Evolutionary conservation across 352 stramenopile species (phyloP), one percentile per base, ranked within the genome.

Genomic region (Pythium biforme): DNA sequence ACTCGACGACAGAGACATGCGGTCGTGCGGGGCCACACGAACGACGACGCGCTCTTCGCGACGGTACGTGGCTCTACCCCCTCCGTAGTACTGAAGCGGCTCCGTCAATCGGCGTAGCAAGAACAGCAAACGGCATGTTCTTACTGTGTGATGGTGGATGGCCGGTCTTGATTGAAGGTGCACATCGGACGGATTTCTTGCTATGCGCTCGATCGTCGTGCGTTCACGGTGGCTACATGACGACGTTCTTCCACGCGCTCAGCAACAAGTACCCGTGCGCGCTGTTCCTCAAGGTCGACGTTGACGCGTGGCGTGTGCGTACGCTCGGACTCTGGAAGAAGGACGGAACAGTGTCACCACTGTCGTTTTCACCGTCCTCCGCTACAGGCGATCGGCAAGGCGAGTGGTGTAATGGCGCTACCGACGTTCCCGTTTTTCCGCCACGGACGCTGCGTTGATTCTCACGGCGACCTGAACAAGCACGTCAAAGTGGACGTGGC

Each of bases 341-440:
- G n/a, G n/a, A n/a, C n/a, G n/a, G 8, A 37, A 15, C 31, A 37
- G 3, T 37, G 7, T 37, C 31, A 37, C 7, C 31, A 37, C 8
- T 11, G 8, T 37, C 31, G 3, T 11, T n/a, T n/a, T 37, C 8
- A 37, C 31, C 31, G 15, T 20, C 10, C 15, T 12, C 31, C 10
- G 27, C n/a, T n/a, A 15, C 15, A 90, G 49, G 68, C 84, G 26
- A 73, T 94, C 50, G 70, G 81, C 0, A 64, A 67, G n/a, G 55
- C 58, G 6, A 90, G 77, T 64, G 88, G 83, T 20, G 89, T 98
- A 63, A 79, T 66, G 6, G 84, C 88, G 40, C 97, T 98, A 89
- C 94, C 94, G 8, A 98, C 94, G 19, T 98, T 98, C 74, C 87
- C 97, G 62, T 94, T 98, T 65, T 98, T 88, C 71, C 92, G 94